Percentiles rank a stretch among this genome's conserved stretches.
These are phyloP conservation scores for Nitzschia sp. DNA, from an alignment of 108 stramenopile genomes.

Conservation along the genomic window DNA sequence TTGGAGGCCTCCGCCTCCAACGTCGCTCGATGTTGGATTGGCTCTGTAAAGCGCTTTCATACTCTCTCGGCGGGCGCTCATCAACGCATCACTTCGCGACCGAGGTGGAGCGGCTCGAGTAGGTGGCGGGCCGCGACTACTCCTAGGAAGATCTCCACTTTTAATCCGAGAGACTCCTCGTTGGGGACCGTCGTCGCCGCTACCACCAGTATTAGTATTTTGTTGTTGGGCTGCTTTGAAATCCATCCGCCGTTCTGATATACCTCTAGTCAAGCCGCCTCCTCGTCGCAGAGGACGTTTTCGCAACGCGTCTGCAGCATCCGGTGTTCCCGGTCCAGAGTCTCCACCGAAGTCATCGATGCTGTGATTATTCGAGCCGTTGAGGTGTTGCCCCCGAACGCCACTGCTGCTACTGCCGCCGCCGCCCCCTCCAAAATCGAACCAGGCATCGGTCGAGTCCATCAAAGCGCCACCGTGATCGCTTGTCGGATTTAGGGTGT, in stretches of 20 bases:
- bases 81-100: not conserved
- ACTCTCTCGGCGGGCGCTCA: not conserved
- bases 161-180: not conserved
- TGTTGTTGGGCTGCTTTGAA: not conserved
- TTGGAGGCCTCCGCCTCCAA: no score
- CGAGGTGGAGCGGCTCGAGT: not conserved
- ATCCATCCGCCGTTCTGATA: conserved; percentile 3
- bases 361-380: not conserved
- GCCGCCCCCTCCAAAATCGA: not conserved
- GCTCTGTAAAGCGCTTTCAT: conserved; percentile 7
- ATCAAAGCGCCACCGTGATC: no score
- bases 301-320: not conserved
- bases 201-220: not conserved
- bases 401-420: not conserved
- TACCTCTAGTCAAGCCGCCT: not conserved
- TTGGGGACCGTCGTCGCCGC: not conserved
- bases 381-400: no score
- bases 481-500: no score
- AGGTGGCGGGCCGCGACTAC: no score
- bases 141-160: no score
- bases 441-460: conserved; percentile 5
- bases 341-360: not conserved
- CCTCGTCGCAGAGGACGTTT: not conserved
- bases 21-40: no score
- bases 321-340: not conserved